Conservation (phyloP, 2,329 filamentous ascomycete species). For the Xylariaceae sp. region DNA sequence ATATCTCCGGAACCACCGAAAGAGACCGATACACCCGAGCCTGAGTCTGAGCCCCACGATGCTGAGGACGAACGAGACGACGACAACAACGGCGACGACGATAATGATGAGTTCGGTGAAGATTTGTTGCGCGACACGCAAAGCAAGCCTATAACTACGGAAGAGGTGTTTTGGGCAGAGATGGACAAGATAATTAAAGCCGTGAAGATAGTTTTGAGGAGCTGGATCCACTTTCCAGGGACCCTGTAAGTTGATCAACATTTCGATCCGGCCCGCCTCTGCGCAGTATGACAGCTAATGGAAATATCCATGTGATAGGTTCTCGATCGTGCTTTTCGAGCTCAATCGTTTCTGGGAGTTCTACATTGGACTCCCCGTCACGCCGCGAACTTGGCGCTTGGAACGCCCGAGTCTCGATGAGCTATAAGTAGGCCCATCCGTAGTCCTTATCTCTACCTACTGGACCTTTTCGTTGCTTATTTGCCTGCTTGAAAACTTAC, state of each 20-base stretch:
- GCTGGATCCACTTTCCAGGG: constrained; percentile 66
- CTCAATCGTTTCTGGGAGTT: constrained; percentile 44
- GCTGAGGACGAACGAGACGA: constrained; percentile 39
- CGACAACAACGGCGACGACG: constrained; percentile 41
- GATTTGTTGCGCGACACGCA: constrained; percentile 30
- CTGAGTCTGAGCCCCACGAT: constrained; percentile 14
- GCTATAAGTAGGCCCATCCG: constrained; percentile 37
- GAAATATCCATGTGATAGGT: constrained; percentile 32
- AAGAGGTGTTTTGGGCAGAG: constrained; percentile 62
- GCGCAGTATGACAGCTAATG: not conserved
- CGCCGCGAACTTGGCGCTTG: constrained; percentile 46
- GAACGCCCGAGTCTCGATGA: constrained; percentile 45
- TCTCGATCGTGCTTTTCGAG: constrained; percentile 43
- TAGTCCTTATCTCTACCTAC: not conserved
- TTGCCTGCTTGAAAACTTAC: constrained; percentile 3
- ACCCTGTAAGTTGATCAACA: constrained; percentile 57
- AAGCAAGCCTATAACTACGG: constrained; percentile 38
- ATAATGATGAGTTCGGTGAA: constrained; percentile 44
- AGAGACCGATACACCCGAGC: constrained; percentile 17
- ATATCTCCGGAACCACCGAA: constrained; percentile 19
- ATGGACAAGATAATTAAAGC: constrained; percentile 58
- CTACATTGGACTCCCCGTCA: constrained; percentile 51
- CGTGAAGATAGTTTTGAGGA: constrained; percentile 60
- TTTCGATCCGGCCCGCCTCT: not conserved
- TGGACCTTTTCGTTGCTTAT: not conserved